Percentiles rank a stretch among this genome's conserved stretches.
These are phyloP conservation scores for Pseudocohnilembus persalinus DNA, from an alignment of 169 alveolate species.

Conservation along the genomic window DNA sequence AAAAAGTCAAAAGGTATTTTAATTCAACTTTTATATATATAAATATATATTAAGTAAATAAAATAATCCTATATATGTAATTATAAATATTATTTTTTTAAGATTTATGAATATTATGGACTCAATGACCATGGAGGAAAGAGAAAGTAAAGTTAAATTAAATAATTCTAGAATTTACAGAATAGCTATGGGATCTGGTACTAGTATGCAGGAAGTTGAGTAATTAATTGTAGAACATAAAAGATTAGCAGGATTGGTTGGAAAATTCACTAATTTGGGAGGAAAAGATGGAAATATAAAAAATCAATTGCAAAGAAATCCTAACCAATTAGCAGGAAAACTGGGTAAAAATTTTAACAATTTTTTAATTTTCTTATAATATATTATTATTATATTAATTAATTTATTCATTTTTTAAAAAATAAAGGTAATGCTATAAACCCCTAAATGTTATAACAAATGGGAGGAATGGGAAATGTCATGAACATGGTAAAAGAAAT, in stretches of 20 bases:
- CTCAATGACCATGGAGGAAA: conserved; percentile 96
- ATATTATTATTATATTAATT: too few relatives aligned
- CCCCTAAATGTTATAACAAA: not conserved
- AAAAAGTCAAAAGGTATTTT: conserved; percentile 82
- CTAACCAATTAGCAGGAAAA: conserved; percentile 91
- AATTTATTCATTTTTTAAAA: too few relatives aligned
- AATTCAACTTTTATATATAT: too few relatives aligned
- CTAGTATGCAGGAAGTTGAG: conserved; percentile 89
- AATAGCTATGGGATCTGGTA: conserved; percentile 97
- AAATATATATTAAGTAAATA: too few relatives aligned
- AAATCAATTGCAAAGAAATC: conserved; percentile 93
- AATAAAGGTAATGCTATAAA: not conserved
- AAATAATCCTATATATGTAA: not conserved
- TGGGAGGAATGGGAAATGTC: conserved; percentile 74
- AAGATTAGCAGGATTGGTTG: conserved; percentile 95
- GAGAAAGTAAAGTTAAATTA: conserved; percentile 92
- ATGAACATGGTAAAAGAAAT: conserved; percentile 79
- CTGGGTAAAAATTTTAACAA: conserved; percentile 68
- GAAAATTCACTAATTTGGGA: conserved; percentile 95
- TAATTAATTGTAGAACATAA: conserved; percentile 95
- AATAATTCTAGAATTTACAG: conserved; percentile 90
- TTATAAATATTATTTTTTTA: too few relatives aligned
- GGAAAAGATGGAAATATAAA: conserved; percentile 90
- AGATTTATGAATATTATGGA: conserved; percentile 96
- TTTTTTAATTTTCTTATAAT: too few relatives aligned